Percentiles rank a stretch among this genome's conserved stretches.
Evolutionary conservation across 805 yeast genomes (phyloP).

Genomic region (Wickerhamomyces chambardii): DNA sequence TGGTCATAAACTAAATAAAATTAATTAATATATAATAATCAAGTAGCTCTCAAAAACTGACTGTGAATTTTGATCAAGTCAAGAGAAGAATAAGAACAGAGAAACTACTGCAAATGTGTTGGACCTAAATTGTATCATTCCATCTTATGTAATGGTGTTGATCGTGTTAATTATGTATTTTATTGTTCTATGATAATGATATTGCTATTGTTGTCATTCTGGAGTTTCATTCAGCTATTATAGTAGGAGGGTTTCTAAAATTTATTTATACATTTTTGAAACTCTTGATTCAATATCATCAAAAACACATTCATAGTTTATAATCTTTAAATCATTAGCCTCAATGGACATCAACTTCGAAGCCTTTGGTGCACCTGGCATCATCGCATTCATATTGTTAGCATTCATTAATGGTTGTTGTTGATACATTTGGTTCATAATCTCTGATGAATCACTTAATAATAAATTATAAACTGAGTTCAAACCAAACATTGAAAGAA

Average conservation of each 20-base stretch:
- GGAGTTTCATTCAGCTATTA: too few species aligned
- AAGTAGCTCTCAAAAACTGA: too few species aligned
- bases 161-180: too few species aligned
- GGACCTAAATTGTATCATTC: too few species aligned
- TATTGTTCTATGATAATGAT: background rate
- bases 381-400: slow-evolving; percentile 15
- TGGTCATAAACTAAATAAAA: too few species aligned
- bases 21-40: too few species aligned
- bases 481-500: slow-evolving; percentile 79
- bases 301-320: slow-evolving; percentile 45
- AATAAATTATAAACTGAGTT: slow-evolving; percentile 69
- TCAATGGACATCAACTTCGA: slow-evolving; percentile 57
- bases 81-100: too few species aligned
- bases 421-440: slow-evolving; percentile 34
- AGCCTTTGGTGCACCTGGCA: slow-evolving; percentile 55
- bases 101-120: too few species aligned
- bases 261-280: slow-evolving; percentile 4
- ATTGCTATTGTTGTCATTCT: background rate
- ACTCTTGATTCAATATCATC: slow-evolving; percentile 58
- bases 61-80: too few species aligned
- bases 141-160: too few species aligned
- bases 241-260: too few species aligned
- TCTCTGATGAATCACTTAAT: slow-evolving; percentile 36
- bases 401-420: slow-evolving; percentile 21
- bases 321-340: slow-evolving; percentile 66